Base-by-base conservation (phyloP, 169 alveolate genomes). In the Blepharisma undulans region DNA sequence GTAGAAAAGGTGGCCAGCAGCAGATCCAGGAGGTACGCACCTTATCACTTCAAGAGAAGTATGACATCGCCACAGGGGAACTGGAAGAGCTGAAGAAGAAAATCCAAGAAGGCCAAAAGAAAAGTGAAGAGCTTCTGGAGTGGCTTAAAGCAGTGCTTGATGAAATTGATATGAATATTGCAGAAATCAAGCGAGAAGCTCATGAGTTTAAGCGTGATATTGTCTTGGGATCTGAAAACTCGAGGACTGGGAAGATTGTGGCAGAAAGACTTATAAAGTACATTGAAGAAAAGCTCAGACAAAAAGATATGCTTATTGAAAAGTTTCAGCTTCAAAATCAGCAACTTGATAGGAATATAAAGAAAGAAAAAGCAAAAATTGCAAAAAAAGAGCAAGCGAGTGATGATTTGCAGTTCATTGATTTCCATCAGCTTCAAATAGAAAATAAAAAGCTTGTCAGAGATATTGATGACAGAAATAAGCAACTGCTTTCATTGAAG, bases 401-500 rank as follows among this genome's bases (percentile, higher is more conserved):
- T 59, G 98, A 97, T 89, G 99, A 96, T 66, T 80, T 97, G 85
- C 97, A 97, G 91, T 95, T 95, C 72, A 97, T 97, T 92, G 99
- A 98, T 93, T 96, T 98, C 84, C 98, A 98, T 93, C 97, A 98
- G 92, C 93, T 98, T 84, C 95, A 98, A 92, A 98, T 98, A 30
- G 99, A 98, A 78, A 98, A 98, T 90, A 96, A 97, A 88, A 98
- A 97, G 91, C 97, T 97, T 86, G 99, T 97, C 4, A 96, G 93
- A 66, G 98, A 96, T 84, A 96, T 98, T 60, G 99, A 97, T 92
- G 99, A 97, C 59, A 96, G 98, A n/a, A 98, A 98, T 89, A 92
- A 94, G 76, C 97, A 97, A 88, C 93, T 97, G 34, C 90, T 97
- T 14, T 84, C 86, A 7, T 90, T 96, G 34, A 97, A 97, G 84